Conservation (phyloP, 75 land plant species). For the Sequoia sempervirens region DNA sequence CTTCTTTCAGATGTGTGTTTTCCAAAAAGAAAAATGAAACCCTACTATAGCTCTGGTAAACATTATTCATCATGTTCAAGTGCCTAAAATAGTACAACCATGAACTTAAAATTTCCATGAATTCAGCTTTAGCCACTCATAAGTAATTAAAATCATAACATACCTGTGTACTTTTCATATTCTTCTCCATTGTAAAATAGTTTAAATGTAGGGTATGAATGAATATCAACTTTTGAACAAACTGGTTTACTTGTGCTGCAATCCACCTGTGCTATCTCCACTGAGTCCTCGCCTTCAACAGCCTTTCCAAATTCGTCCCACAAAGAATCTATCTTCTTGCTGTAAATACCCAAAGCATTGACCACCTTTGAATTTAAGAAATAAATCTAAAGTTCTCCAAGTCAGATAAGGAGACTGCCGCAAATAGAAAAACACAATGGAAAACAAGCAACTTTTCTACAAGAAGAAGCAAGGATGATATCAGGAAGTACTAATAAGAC, state of each 20-base stretch:
- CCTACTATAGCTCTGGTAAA: neutral
- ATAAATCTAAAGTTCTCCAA: neutral
- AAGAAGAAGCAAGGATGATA: neutral
- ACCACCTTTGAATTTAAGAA: neutral
- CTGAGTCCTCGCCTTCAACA: constrained; percentile 83
- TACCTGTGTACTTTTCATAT: constrained; percentile 82
- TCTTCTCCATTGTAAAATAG: constrained; percentile 91
- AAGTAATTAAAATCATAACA: neutral
- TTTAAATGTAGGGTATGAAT: constrained; percentile 91
- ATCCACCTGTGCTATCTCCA: constrained; percentile 89
- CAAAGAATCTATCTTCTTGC: constrained; percentile 73
- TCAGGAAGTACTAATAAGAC: neutral
- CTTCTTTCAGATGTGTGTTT: neutral
- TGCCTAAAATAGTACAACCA: neutral
- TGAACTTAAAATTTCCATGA: too few relatives aligned
- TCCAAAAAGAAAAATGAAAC: neutral
- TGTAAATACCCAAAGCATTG: constrained; percentile 22
- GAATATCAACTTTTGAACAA: constrained; percentile 76
- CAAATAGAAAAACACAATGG: neutral
- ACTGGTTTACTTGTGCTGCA: constrained; percentile 62
- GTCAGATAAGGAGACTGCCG: neutral
- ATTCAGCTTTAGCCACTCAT: neutral
- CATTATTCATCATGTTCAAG: neutral
- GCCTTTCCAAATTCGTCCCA: constrained; percentile 87
- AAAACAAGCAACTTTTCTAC: neutral